Base-by-base conservation (phyloP, 306 rosid species). In the Pachyrhizus erosus region DNA sequence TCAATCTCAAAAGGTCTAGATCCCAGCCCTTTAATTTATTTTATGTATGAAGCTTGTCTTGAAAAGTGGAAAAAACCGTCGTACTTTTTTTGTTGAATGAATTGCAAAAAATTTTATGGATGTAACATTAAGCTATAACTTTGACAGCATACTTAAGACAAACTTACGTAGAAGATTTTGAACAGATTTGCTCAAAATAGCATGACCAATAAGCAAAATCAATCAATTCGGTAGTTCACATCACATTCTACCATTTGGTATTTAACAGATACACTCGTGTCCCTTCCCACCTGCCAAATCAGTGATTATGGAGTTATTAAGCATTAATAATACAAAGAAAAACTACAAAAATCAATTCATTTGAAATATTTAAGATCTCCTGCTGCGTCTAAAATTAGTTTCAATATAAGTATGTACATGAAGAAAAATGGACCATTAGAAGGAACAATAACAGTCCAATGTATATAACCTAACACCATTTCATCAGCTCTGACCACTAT, bases 381-480 rank as follows among this genome's bases (percentile, higher is more conserved):
- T 42, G 21, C 62, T 27, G 71, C 69, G 62, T 60, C 82, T 75
- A 80, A 61, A 66, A 84, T 60, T 75, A 80, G 77, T 37, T 39
- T 75, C 62, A 43, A 79, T 43, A 34, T 51, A 84, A 84, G 86
- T 85, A 70, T 70, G 58, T 70, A 85, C 89, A 88, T 15, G 86
- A 73, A 61, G 83, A 67, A 80, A 80, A 73, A n/a, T 27, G 64
- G 79, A 70, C 61, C 60, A 81, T 68, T 62, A 71, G 52, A 18
- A 73, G 85, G 58, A 70, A 78, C 65, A 39, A 83, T 67, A 78
- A 39, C 57, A 75, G 81, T 79, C 70, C 86, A 77, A 45, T 14
- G 73, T 61, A 80, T 86, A 83, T 7, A 23, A 69, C 67, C 81
- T 75, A 86, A 86, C 81, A 84, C 80, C 89, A 64, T 86, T 58